Percentiles rank a stretch among this genome's conserved stretches.
phyloP scores from a whole-genome alignment of 2,329 filamentous ascomycete genomes.

The Penicillium italicum region DNA sequence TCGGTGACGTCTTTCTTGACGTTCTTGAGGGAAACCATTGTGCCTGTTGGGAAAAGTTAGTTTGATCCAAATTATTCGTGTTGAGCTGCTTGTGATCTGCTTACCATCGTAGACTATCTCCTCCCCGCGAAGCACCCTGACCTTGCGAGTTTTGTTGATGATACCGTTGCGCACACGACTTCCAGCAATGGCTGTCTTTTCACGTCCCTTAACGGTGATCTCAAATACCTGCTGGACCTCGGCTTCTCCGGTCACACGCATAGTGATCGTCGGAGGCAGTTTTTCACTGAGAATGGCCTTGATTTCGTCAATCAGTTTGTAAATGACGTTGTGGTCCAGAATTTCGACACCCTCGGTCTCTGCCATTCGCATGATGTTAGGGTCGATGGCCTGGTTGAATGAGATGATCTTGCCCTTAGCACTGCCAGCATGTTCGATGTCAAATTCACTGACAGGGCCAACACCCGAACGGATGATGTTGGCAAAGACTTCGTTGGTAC shows the following conservation, averaged over 20 bases:
- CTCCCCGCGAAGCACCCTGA: conserved; percentile 68
- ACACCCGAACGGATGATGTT: conserved; percentile 73
- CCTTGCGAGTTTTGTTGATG: conserved; percentile 60
- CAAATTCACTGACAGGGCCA: conserved; percentile 76
- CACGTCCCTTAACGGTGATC: conserved; percentile 71
- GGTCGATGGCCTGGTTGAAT: conserved; percentile 74
- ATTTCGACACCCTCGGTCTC: conserved; percentile 69
- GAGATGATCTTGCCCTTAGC: conserved; percentile 75
- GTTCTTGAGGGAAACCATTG: conserved; percentile 77
- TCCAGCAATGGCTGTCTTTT: conserved; percentile 74
- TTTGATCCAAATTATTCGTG: not conserved
- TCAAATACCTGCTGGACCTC: conserved; percentile 79
- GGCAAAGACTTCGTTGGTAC: conserved; percentile 77
- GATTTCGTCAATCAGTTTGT: conserved; percentile 50
- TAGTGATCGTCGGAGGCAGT: conserved; percentile 63
- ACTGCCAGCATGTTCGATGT: conserved; percentile 79
- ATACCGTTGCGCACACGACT: conserved; percentile 81
- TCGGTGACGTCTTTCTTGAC: conserved; percentile 87
- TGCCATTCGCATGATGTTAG: conserved; percentile 66
- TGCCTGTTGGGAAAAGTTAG: conserved; percentile 52
- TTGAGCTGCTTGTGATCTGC: conserved; percentile 33
- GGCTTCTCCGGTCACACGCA: conserved; percentile 78
- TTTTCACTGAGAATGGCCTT: conserved; percentile 62
- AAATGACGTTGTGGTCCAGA: conserved; percentile 70
- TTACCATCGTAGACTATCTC: conserved; percentile 77